Conservation (phyloP, 2,329 filamentous ascomycete species). For the Coniella lustricola region DNA sequence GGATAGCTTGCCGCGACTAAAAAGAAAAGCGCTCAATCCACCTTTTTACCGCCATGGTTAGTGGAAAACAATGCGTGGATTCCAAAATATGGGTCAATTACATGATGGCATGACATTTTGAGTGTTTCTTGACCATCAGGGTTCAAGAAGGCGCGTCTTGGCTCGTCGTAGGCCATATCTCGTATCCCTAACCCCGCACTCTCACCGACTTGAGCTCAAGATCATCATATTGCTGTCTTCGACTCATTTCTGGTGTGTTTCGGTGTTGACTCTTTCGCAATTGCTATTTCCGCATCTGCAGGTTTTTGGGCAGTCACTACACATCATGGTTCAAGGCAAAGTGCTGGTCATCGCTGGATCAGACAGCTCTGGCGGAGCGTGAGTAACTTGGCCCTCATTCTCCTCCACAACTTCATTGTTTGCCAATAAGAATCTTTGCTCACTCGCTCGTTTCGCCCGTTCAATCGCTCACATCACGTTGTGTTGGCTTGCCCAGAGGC, state of each 20-base stretch:
- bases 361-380: slow-evolving; percentile 86
- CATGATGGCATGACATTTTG: slow-evolving; percentile 11
- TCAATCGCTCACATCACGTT: not conserved
- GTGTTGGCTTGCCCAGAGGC: slow-evolving; percentile 50
- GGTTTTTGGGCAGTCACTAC: not conserved
- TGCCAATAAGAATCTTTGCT: slow-evolving; percentile 5
- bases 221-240: not conserved
- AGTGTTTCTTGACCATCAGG: not conserved
- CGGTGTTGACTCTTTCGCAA: not conserved
- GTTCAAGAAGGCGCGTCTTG: slow-evolving; percentile 1
- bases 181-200: no score
- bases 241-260: not conserved
- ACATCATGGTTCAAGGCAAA: slow-evolving; percentile 36
- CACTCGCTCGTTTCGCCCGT: not conserved
- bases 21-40: no score
- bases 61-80: not conserved
- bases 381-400: slow-evolving; percentile 20
- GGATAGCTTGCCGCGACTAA: no score
- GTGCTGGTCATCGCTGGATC: slow-evolving; percentile 82
- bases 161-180: not conserved
- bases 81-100: slow-evolving; percentile 11
- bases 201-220: no score
- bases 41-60: not conserved
- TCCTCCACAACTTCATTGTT: slow-evolving; percentile 18
- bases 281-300: no score